Evolutionary conservation across 2,329 filamentous ascomycete genomes (phyloP), one percentile per base, ranked within the genome.

Genomic region (Dactylellina cionopaga): DNA sequence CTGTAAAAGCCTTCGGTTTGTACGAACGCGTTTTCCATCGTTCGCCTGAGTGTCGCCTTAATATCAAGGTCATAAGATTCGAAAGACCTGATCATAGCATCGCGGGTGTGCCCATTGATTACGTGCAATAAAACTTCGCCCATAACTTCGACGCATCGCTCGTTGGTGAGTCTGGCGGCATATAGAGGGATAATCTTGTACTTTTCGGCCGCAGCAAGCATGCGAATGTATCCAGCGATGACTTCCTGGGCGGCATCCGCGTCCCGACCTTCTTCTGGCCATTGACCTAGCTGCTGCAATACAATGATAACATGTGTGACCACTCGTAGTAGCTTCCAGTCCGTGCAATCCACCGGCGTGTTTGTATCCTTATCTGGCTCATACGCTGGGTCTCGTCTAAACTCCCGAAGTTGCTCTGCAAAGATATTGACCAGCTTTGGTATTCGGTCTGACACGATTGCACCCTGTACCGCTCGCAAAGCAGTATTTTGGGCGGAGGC

Each of bases 111-210:
- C 5, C 83, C 80, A 43, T 90, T 86, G 25, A 85, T 85, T 60
- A 97, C 85, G 46, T 91, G 87, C 52, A 92, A 89, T 62, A 97
- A 82, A 63, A 96, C 90, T 56, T 87, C 86, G 65, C 89, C 91
- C 51, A 99, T 84, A 13, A 89, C 89, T 60, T 88, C 85, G 76
- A 92, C 88, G 73, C 86, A 85, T 74, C 89, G 85, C 10, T 87
- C 83, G 5, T 84, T 82, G 7, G 87, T 84, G 10, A 99, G 83
- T 76, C 92, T 89, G 6, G 92, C 92, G 74, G 91, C 93, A 80
- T 99, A 99, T 0, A 96, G 83, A 0, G 95, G 93, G 62, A 96
- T 90, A 41, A 95, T 82, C 74, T 94, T 89, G 69, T 90, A 87
- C 60, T 95, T 87, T 31, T 88, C 87, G 13, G 87, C 86, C 47